phyloP scores from a whole-genome alignment of 805 yeast species.

The Alloascoidea africana region DNA sequence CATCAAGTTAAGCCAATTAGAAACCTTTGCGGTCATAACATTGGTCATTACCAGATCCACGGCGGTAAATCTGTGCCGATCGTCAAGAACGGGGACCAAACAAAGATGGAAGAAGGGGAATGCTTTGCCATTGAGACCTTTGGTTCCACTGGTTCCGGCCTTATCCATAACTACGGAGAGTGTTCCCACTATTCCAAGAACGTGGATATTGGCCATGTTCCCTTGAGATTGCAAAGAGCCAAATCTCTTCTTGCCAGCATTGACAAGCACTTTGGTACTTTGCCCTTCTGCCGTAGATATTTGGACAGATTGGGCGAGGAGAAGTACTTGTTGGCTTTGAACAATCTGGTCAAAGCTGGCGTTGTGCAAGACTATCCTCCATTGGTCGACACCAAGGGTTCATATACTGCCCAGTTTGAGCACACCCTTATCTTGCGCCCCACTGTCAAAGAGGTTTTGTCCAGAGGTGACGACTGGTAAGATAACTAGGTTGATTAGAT shows the following conservation, averaged over 20 bases:
- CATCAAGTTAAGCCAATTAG: constrained; percentile 80
- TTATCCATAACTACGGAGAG: constrained; percentile 77
- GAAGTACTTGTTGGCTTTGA: constrained; percentile 76
- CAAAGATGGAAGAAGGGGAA: constrained; percentile 99
- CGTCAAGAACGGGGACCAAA: constrained; percentile 81
- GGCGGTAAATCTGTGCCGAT: constrained; percentile 96
- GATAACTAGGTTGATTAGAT: too few species aligned
- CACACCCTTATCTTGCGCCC: constrained; percentile 89
- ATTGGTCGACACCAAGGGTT: constrained; percentile 64
- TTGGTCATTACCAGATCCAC: constrained; percentile 72
- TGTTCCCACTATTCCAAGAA: constrained; percentile 82
- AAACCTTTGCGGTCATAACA: constrained; percentile 90
- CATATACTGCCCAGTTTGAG: constrained; percentile 92
- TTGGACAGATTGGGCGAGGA: constrained; percentile 86
- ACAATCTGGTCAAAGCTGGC: constrained; percentile 72
- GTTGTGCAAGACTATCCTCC: constrained; percentile 94
- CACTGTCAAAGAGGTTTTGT: constrained; percentile 83
- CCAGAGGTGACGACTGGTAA: constrained; percentile 88
- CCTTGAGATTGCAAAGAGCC: constrained; percentile 50
- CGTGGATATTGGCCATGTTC: constrained; percentile 30
- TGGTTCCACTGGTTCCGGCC: constrained; percentile 93
- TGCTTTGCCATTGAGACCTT: constrained; percentile 96
- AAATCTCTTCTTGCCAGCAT: constrained; percentile 54
- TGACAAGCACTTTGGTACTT: constrained; percentile 74
- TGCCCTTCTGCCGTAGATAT: constrained; percentile 94